Percentiles rank a stretch among this genome's conserved stretches.
These are phyloP conservation scores for Rubroshorea leprosula DNA, from an alignment of 345 rosid genomes.

Conservation along the genomic window DNA sequence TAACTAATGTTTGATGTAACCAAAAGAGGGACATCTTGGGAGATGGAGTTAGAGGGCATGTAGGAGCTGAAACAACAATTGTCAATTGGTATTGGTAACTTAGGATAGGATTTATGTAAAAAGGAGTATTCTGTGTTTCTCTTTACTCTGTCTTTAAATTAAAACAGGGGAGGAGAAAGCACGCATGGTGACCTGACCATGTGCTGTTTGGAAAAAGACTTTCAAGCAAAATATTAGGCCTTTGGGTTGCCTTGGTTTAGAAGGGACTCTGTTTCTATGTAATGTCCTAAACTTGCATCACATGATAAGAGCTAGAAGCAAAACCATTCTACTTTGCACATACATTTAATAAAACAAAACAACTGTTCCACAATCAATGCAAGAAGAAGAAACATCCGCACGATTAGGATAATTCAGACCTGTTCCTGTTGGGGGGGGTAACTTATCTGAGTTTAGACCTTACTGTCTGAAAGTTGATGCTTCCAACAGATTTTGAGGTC, in stretches of 20 bases:
- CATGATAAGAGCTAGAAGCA: no score
- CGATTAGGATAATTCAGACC: no score
- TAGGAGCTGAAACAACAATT: constrained; percentile 31
- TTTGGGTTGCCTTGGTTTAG: constrained; percentile 18
- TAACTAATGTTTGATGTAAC: constrained; percentile 15
- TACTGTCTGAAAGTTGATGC: no score
- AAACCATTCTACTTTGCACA: no score
- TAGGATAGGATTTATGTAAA: constrained; percentile 27
- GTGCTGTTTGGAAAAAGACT: constrained; percentile 65
- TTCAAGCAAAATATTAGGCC: constrained; percentile 27
- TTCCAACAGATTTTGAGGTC: no score
- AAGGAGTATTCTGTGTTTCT: constrained; percentile 6
- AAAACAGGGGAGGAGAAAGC: constrained; percentile 19
- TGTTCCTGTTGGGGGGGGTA: no score
- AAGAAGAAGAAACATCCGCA: no score
- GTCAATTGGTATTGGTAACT: constrained; percentile 24
- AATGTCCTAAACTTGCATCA: constrained; percentile 16
- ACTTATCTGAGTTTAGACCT: no score
- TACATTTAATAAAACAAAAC: no score
- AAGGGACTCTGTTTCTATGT: constrained; percentile 15
- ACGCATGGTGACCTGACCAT: constrained; percentile 77
- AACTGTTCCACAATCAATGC: no score
- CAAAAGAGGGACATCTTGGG: constrained; percentile 13
- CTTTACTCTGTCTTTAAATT: constrained; percentile 16
- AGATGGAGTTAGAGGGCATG: constrained; percentile 17